Evolutionary conservation across 257 asterid species (phyloP), one percentile per base, ranked within the genome.

Genomic region (Solanum microdontum): DNA sequence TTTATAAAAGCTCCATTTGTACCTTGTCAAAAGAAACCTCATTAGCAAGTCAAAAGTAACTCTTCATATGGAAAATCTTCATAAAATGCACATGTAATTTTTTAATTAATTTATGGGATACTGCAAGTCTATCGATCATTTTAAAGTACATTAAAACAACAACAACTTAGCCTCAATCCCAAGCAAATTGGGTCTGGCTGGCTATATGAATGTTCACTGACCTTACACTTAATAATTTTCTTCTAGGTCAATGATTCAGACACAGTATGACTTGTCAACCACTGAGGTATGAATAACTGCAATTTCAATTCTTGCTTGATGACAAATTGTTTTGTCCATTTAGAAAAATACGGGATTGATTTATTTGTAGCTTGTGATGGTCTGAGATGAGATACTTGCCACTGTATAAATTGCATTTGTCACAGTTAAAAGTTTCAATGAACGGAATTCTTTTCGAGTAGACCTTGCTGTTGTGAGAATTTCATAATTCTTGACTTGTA

Each of bases 201-300:
- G 68, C 39, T 28, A 15, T 45, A 26, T 45, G n/a, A 15, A 45
- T 80, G 39, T 51, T 8, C 15, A 28, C 51, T 87, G 74, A 86
- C 39, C 45, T 84, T 13, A 4, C 23, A n/a, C 23, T 62, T 19
- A 62, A 26, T 62, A 33, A 45, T 60, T 76, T 34, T 33, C 66
- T 26, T 89, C 84, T 87, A 91, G 93, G 66, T 80, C 92, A 21
- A 68, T 85, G 86, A 66, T 87, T 72, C 91, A 85, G 39, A 74
- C 82, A 34, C 89, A 86, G 11, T 83, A 75, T 72, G 79, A 80
- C 11, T 73, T 89, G 26, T 64, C 88, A 7, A 36, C 4, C 34
- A 64, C 39, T 34, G 91, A 91, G 93, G 93, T 91, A 88, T 21
- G 51, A 24, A 8, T 55, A 84, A 12, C 11, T 73, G 79, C 43